Evolutionary conservation across 495 filamentous ascomycete species (phyloP).

Genomic region (Neurospora sp.): DNA sequence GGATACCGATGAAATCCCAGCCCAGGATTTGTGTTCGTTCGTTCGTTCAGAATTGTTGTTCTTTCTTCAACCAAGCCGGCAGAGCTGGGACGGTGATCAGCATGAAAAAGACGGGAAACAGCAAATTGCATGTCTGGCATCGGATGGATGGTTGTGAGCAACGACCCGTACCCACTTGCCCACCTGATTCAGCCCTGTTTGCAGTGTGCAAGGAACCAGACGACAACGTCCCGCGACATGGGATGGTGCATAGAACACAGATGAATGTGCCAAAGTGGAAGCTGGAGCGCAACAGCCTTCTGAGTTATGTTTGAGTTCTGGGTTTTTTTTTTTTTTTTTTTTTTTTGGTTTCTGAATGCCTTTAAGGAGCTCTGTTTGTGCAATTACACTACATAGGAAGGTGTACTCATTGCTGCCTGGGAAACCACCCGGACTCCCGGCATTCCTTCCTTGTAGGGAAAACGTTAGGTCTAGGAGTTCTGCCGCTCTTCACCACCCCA

Average conservation of each 20-base stretch:
- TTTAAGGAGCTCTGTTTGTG: neutral
- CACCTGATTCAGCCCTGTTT: neutral
- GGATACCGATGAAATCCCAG: neutral
- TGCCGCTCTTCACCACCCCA: neutral
- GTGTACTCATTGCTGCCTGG: neutral
- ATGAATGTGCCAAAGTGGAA: neutral
- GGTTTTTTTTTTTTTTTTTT: neutral
- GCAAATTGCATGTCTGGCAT: neutral
- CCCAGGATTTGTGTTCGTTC: neutral
- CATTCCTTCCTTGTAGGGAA: neutral
- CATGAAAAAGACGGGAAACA: neutral
- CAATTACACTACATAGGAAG: neutral
- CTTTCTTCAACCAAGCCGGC: neutral
- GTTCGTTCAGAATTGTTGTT: neutral
- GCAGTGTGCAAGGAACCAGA: neutral
- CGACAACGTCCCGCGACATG: neutral
- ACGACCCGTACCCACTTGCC: neutral
- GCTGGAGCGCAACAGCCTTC: neutral
- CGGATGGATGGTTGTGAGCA: neutral
- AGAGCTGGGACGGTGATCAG: neutral
- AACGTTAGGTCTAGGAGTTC: neutral
- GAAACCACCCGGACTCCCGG: neutral
- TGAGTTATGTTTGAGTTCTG: neutral
- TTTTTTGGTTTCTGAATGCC: neutral
- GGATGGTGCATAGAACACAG: neutral